These are phyloP conservation scores for Fusarium nelsonii DNA, from an alignment of 2,329 filamentous ascomycete species.

Conservation along the genomic window DNA sequence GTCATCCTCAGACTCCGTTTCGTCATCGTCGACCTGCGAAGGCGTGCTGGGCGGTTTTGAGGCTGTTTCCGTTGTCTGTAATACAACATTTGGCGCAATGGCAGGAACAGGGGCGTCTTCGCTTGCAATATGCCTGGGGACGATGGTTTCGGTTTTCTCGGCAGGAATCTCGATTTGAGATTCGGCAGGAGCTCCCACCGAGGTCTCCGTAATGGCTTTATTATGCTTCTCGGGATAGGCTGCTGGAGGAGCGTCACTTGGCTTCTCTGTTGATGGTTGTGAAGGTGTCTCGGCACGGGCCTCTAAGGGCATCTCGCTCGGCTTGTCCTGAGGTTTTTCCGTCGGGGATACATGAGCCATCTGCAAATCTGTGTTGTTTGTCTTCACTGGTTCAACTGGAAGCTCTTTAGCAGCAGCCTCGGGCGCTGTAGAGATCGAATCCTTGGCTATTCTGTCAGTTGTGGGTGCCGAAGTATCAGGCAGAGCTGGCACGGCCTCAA, in stretches of 20 bases:
- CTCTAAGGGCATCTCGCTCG: background rate
- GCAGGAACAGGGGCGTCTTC: conserved; percentile 10
- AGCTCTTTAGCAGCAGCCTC: conserved; percentile 8
- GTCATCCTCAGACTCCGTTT: conserved; percentile 67
- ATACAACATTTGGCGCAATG: conserved; percentile 27
- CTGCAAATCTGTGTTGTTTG: conserved; percentile 7
- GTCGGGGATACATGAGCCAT: background rate
- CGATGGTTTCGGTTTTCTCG: conserved; percentile 3
- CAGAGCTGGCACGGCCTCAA: conserved; percentile 9
- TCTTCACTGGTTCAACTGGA: conserved; percentile 9
- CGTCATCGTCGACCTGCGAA: conserved; percentile 64
- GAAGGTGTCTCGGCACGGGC: background rate
- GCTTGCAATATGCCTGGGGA: background rate
- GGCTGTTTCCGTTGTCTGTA: conserved; percentile 49
- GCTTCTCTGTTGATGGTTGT: background rate
- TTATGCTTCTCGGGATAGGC: conserved; percentile 5
- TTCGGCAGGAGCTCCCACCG: background rate
- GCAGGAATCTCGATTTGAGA: conserved; percentile 1
- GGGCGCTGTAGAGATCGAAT: background rate
- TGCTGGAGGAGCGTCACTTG: background rate
- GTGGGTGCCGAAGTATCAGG: conserved; percentile 19
- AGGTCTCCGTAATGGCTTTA: background rate
- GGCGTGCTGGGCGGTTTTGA: conserved; percentile 60
- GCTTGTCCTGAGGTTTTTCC: conserved; percentile 1
- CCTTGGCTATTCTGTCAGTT: conserved; percentile 14